Base-by-base conservation (phyloP, 139 green algal species). In the Chlorella sp. region DNA sequence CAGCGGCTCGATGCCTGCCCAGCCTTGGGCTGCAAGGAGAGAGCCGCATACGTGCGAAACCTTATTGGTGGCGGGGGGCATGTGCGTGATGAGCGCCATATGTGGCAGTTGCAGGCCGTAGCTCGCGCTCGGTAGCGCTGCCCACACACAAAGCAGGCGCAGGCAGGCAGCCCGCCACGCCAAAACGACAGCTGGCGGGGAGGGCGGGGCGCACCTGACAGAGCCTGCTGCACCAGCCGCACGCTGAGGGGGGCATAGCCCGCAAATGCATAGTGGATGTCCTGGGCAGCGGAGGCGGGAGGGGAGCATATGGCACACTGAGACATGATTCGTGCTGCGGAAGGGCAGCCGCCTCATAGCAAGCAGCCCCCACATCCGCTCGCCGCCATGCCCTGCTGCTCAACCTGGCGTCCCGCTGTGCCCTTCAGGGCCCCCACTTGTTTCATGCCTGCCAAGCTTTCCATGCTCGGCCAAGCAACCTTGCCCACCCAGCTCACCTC, bases 241-340 rank as follows among this genome's bases (percentile, higher is more conserved):
- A 97, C 92, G 72, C 86, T 95, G 36, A 99, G 82, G 1, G 96
- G 96, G 1, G 95, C 95, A 74, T 99, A 98, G 68, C 96, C 94
- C 16, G 87, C 87, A 80, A 90, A 93, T 2, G 86, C 76, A 72
- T 90, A 94, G 51, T 90, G 87, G 2, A 93, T 87, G 79, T 96
- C 93, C 64, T 75, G 64, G 32, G 43, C 2, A 46, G 2, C 5
- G n/a, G 7, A 6, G 32, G 43, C 44, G 7, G 4, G 11, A 64
- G 48, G 64, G 32, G 30, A 9, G 36, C 2, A 13, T 22, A 41
- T n/a, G 40, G 11, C 17, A 32, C n/a, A n/a, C n/a, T n/a, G n/a
- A n/a, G n/a, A n/a, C n/a, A n/a, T n/a, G n/a, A n/a, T n/a, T n/a
- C n/a, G n/a, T n/a, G n/a, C n/a, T n/a, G n/a, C n/a, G n/a, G n/a